Base-by-base conservation (phyloP, 805 yeast genomes). In the Cyberlindnera lachancei region DNA sequence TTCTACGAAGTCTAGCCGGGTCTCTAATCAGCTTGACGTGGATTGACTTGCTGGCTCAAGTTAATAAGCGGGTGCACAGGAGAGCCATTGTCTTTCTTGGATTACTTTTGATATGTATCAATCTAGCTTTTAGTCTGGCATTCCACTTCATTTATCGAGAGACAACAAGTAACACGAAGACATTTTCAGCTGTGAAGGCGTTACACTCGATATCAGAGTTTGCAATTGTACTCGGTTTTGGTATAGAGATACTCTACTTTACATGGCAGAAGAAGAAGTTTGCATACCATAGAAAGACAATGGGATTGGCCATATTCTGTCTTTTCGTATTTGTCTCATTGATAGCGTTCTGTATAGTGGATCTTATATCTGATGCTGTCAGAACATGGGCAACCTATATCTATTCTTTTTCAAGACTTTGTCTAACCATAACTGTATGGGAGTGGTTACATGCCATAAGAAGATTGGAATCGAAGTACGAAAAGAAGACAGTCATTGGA, bases 381-480 rank as follows among this genome's bases (percentile, higher is more conserved):
- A 59, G 61, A n/a, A 62, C 61, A 11, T 70, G 80, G 64, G 64
- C 81, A 48, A 53, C 68, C 0, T 58, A 62, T 19, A 56, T 70
- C 5, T 45, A 65, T 10, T 59, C 69, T 4, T 63, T 75, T 25
- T 45, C 73, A 6, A 69, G 70, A 29, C 61, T 75, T 12, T 61
- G 73, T 22, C 54, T 74, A 4, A 56, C 68, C 13, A 70, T 77
- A 1, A 60, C 73, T 16, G 63, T 75, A 1, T 78, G 83, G 80
- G 85, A 79, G 53, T 75, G 85, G 79, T 53, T 75, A 8, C 70
- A 62, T 44, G 66, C 73, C 27, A 73, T 76, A 25, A 67, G 70
- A 40, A 46, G 61, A 13, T 48, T 70, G 26, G 79, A 74, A 39
- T 61, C 65, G 38, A 53, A 64, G 20, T 52, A 59, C 18, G 85